phyloP scores from a whole-genome alignment of 345 rosid genomes.

The Aquilaria malaccensis region DNA sequence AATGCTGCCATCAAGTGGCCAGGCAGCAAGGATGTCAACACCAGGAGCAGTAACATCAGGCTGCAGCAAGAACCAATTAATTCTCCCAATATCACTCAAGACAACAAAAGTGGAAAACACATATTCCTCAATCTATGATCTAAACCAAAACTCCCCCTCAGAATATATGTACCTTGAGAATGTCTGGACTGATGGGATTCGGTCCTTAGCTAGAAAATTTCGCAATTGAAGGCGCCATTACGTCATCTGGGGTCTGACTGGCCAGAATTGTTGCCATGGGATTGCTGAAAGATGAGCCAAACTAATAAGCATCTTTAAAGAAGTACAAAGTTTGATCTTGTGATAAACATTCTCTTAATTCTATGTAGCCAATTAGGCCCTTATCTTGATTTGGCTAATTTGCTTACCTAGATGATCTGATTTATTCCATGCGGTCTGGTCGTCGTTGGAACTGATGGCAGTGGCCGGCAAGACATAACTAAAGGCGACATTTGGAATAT shows the following conservation, averaged over 20 bases:
- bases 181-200: constrained; percentile 19
- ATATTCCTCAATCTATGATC: no score
- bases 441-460: constrained; percentile 16
- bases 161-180: constrained; percentile 20
- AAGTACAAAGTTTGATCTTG: not conserved
- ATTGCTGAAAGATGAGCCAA: constrained; percentile 1
- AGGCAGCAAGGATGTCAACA: constrained; percentile 28
- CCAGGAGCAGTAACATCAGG: constrained; percentile 37
- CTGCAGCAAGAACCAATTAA: constrained; percentile 5
- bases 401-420: constrained; percentile 19
- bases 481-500: constrained; percentile 15
- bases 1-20: constrained; percentile 15
- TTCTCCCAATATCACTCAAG: not conserved
- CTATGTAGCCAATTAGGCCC: no score
- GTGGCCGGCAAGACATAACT: constrained; percentile 23
- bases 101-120: not conserved
- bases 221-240: constrained; percentile 15
- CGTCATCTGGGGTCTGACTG: constrained; percentile 14
- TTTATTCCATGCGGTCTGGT: constrained; percentile 13
- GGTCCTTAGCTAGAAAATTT: constrained; percentile 31
- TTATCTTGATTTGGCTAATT: no score
- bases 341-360: no score
- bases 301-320: no score
- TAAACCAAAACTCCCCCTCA: not conserved
- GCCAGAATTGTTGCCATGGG: constrained; percentile 25